Conservation (phyloP, 2,329 filamentous ascomycete species). For the Nemania sp. region DNA sequence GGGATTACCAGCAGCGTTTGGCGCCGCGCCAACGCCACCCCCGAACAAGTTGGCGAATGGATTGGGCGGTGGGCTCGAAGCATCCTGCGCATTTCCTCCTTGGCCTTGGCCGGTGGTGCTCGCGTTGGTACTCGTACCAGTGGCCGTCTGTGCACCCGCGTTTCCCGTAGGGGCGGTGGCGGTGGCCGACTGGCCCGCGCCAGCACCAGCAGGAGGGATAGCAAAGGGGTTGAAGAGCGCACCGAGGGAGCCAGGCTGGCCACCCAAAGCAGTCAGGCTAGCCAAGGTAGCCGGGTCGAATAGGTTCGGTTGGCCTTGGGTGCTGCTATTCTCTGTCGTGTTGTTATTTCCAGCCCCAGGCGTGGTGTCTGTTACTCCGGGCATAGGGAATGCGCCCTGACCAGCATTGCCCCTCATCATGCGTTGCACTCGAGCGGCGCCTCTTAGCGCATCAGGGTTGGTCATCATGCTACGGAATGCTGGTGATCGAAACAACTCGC, state of each 20-base stretch:
- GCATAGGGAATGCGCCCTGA: constrained; percentile 81
- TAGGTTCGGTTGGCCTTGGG: constrained; percentile 54
- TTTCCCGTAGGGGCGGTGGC: constrained; percentile 42
- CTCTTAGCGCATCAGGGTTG: constrained; percentile 84
- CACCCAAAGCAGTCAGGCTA: constrained; percentile 49
- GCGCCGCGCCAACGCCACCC: constrained; percentile 47
- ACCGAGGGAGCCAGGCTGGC: constrained; percentile 52
- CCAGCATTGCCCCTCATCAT: constrained; percentile 69
- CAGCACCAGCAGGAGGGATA: constrained; percentile 15
- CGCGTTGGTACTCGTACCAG: constrained; percentile 42
- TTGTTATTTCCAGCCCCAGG: constrained; percentile 59
- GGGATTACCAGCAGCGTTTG: constrained; percentile 52
- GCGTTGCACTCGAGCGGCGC: constrained; percentile 85
- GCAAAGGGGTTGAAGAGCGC: constrained; percentile 59
- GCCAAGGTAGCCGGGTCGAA: constrained; percentile 54
- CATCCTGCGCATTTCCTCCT: constrained; percentile 44
- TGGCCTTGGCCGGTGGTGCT: constrained; percentile 45
- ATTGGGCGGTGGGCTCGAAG: constrained; percentile 62
- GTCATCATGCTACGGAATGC: constrained; percentile 93
- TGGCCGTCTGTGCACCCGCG: constrained; percentile 23
- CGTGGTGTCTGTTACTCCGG: constrained; percentile 90
- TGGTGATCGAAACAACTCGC: constrained; percentile 88
- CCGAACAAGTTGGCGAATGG: constrained; percentile 77
- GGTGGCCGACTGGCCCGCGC: constrained; percentile 46
- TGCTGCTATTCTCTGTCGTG: constrained; percentile 52